Conservation (phyloP, 1,139 yeast genomes). For the Lizanozyma gosingica region DNA sequence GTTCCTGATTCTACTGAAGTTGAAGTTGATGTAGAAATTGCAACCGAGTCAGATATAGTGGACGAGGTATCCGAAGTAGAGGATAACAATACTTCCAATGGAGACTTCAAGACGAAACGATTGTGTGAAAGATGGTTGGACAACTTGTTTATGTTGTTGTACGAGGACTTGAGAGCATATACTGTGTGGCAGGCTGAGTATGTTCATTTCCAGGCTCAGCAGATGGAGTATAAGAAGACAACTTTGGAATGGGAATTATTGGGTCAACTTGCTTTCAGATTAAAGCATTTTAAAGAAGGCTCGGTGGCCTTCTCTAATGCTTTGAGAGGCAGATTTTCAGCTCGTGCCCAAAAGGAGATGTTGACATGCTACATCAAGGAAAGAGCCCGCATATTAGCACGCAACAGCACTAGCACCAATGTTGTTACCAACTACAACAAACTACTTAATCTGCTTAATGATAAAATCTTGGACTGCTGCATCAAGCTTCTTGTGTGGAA, state of each 20-base stretch:
- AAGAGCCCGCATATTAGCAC: constrained; percentile 25
- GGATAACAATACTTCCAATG: constrained; percentile 12
- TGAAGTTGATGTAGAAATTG: constrained; percentile 2
- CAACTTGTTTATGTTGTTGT: constrained; percentile 73
- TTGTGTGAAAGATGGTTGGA: constrained; percentile 95
- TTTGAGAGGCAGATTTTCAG: constrained; percentile 67
- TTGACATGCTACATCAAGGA: constrained; percentile 51
- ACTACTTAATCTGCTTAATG: constrained; percentile 42
- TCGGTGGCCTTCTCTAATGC: constrained; percentile 78
- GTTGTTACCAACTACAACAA: constrained; percentile 25
- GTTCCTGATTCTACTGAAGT: constrained; percentile 25
- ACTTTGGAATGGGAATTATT: constrained; percentile 92
- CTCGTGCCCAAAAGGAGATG: constrained; percentile 69
- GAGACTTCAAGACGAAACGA: constrained; percentile 60
- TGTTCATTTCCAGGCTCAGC: constrained; percentile 56
- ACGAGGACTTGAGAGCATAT: constrained; percentile 81
- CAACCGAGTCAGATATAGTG: constrained; percentile 2
- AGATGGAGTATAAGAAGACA: constrained; percentile 65
- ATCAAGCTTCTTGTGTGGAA: constrained; percentile 87
- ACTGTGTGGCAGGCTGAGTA: constrained; percentile 88
- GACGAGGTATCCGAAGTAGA: constrained; percentile 3
- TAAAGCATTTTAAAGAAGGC: constrained; percentile 74
- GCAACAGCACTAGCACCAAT: constrained; percentile 17
- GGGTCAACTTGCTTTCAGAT: constrained; percentile 72
- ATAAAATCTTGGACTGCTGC: constrained; percentile 56